Conservation (phyloP, 2,329 filamentous ascomycete species). For the Dendryphion nanum region DNA sequence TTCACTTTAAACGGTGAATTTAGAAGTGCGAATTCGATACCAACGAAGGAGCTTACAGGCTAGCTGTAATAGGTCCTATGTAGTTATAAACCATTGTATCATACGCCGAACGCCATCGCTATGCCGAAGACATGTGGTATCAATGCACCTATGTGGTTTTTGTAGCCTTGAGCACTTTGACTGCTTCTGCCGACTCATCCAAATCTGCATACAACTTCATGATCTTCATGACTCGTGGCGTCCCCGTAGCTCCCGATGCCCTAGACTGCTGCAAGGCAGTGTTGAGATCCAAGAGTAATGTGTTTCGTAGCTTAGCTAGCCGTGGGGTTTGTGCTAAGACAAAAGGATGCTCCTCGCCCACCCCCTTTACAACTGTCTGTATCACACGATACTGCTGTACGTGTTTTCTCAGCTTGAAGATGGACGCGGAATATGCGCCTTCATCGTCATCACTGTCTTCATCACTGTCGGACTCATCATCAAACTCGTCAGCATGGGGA, state of each 20-base stretch:
- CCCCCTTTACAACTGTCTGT: conserved; percentile 48
- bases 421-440: conserved; percentile 21
- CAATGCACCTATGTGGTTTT: conserved; percentile 19
- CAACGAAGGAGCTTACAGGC: conserved; percentile 39
- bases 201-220: conserved; percentile 61
- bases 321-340: conserved; percentile 56
- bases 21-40: conserved; percentile 48
- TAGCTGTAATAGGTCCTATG: conserved; percentile 26
- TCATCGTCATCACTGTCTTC: conserved; percentile 31
- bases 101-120: conserved; percentile 48
- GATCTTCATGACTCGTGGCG: conserved; percentile 52
- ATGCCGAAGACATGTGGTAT: conserved; percentile 30
- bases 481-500: conserved; percentile 17
- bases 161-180: conserved; percentile 53
- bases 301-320: conserved; percentile 58
- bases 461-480: conserved; percentile 23
- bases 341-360: conserved; percentile 63
- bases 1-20: conserved; percentile 84
- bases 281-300: conserved; percentile 63
- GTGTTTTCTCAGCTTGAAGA: conserved; percentile 53
- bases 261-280: conserved; percentile 60
- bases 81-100: conserved; percentile 34
- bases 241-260: conserved; percentile 36
- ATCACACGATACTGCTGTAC: conserved; percentile 59
- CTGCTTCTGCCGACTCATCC: conserved; percentile 58